Base-by-base conservation (phyloP, 2,329 filamentous ascomycete genomes). In the Cordyceps cateniannulata region DNA sequence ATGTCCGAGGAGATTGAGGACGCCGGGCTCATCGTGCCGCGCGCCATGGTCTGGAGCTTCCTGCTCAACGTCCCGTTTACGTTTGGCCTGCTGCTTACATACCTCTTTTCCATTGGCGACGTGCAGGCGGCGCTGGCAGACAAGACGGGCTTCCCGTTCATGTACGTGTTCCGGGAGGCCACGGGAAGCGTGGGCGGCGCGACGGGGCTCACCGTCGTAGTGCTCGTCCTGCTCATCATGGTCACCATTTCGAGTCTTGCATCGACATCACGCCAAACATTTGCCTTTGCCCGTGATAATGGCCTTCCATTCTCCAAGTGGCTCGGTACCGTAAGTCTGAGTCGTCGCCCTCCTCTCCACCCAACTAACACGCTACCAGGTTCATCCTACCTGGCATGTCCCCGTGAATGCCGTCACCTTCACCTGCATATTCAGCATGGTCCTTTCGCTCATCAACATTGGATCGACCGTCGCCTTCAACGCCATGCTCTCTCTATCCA, bases 1-100 rank as follows among this genome's bases (percentile, higher is more conserved):
- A 62, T 65, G 59, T 60, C 63, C 25, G 64, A 64, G 25, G 63
- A 65, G 42, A 63, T 65, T 52, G 52, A 61, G 53, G 60, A 65
- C 40, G 64, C 64, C 0, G 59, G 60, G 14, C 29, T 42, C 14
- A 55, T 54, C 16, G 62, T 65, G 3, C 64, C 63, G 8, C 44
- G 35, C 20, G 62, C 59, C 32, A 65, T 64, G 50, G 32, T 63
- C 20, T 24, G 27, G 29, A 38, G 42, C 1, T 62, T 52, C 27
- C 18, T 60, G 8, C 45, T 59, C 59, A 60, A 62, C 40, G 47
- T 58, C 16, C 38, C 50, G 22, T 50, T 59, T 10, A 44, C 54
- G 3, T 62, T 62, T 48, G 42, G 55, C 35, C 16, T 62, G 48
- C 25, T 62, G 20, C 54, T 64, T 25, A 61, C 63, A 5, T 47